phyloP scores from a whole-genome alignment of 2,329 filamentous ascomycete species.

The Teratosphaeria nubilosa region DNA sequence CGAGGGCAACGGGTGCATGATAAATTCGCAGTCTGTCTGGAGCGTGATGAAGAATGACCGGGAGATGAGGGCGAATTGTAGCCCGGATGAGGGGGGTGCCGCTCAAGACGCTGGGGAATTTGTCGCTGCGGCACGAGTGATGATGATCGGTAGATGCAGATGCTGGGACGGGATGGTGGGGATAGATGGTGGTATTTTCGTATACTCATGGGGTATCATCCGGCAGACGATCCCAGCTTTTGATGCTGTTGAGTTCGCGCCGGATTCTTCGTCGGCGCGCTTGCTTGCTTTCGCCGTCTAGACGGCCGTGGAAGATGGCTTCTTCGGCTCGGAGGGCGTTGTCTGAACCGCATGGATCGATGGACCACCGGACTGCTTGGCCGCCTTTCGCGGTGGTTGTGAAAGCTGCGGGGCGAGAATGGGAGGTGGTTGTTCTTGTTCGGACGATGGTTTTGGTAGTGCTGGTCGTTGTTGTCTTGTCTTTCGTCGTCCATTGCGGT shows the following conservation, averaged over 20 bases:
- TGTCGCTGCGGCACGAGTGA: no score
- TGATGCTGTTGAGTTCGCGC: neutral
- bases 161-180: no score
- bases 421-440: neutral
- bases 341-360: neutral
- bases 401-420: neutral
- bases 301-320: neutral
- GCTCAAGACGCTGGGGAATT: no score
- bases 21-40: no score
- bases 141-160: no score
- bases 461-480: neutral
- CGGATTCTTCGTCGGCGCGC: neutral
- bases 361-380: neutral
- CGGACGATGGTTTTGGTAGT: neutral
- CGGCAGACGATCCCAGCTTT: no score
- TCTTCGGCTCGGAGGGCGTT: neutral
- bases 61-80: no score
- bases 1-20: no score
- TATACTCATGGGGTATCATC: no score
- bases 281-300: neutral
- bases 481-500: neutral
- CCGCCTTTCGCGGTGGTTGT: neutral
- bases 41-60: no score
- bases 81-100: no score
- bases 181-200: no score